Evolutionary conservation across 2,329 filamentous ascomycete genomes (phyloP), one percentile per base, ranked within the genome.

Genomic region (Rhinocladiella similis): DNA sequence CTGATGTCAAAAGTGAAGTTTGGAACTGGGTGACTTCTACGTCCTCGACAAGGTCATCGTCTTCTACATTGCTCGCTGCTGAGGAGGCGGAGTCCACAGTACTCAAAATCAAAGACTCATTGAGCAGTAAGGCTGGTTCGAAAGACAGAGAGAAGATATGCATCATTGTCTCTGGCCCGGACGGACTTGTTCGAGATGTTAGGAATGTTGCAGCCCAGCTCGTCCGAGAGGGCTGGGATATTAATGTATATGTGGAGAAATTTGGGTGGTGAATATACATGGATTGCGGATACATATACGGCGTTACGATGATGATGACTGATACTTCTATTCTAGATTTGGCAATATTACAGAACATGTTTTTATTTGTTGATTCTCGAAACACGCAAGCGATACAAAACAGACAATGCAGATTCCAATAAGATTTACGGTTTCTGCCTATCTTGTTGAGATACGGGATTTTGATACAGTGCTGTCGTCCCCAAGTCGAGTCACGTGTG

Each of bases 201-300:
- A 75, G 83, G 63, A 88, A 87, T 68, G 71, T 73, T 2, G 84
- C 80, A 66, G 79, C 83, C 1, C 65, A 66, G 5, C 69, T 82
- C 56, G 72, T 83, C 9, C 68, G 71, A 50, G 61, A 72, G 6
- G 84, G 84, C 0, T 68, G 67, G 47, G 67, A 80, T 64, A 71
- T 87, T 3, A 69, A 76, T 52, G 73, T 87, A 47, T 73, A 77
- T 25, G 80, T 87, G 22, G 85, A 88, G 80, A 88, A 88, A 66
- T 87, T 87, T 75, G 84, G 84, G 1, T 88, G 85, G 85, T 88
- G 64, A 55, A 33, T 9, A 33, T 33, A 33, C 29, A 9, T 7
- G 10, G 5, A 33, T 33, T 33, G 10, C 10, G 29, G 29, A 33
- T 7, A 33, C 10, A 12, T 33, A 3, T 33, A 33, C 10, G 29